Percentiles rank a stretch among this genome's conserved stretches.
phyloP scores from a whole-genome alignment of 345 rosid genomes.

The Brassica cretica region DNA sequence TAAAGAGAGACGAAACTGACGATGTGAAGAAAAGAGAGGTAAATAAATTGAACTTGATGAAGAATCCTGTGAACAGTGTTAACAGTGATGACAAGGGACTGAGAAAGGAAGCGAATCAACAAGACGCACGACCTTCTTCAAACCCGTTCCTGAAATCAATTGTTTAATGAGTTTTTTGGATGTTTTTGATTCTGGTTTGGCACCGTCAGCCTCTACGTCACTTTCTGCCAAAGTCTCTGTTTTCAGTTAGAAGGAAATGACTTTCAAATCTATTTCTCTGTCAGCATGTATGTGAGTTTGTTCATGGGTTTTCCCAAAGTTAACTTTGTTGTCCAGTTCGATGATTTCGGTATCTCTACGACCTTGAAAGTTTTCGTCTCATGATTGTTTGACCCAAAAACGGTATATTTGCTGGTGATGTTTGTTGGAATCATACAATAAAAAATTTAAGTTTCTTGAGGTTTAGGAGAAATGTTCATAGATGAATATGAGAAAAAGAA shows the following conservation, averaged over 20 bases:
- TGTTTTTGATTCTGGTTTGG: background rate
- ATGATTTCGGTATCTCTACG: background rate
- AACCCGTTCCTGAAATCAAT: slow-evolving; percentile 45
- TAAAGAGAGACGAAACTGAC: slow-evolving; percentile 29
- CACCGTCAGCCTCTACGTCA: background rate
- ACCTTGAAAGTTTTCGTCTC: background rate
- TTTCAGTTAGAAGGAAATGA: background rate
- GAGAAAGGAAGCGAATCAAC: slow-evolving; percentile 2
- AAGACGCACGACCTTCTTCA: slow-evolving; percentile 38
- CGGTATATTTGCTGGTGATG: too few relatives aligned
- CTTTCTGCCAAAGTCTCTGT: background rate
- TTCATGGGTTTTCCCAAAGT: background rate
- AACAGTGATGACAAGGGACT: slow-evolving; percentile 7
- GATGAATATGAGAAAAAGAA: too few relatives aligned
- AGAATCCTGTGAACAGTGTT: slow-evolving; percentile 34
- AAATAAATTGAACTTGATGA: slow-evolving; percentile 28
- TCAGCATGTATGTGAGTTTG: background rate
- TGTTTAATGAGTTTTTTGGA: background rate
- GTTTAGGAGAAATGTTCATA: too few relatives aligned
- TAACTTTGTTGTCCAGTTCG: background rate
- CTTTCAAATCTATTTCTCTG: background rate
- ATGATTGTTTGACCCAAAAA: too few relatives aligned
- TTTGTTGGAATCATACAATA: too few relatives aligned
- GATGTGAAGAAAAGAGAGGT: slow-evolving; percentile 23
- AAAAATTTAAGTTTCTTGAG: too few relatives aligned